Base-by-base conservation (phyloP, 176 grass and related monocot species). In the Triticum turgidum region DNA sequence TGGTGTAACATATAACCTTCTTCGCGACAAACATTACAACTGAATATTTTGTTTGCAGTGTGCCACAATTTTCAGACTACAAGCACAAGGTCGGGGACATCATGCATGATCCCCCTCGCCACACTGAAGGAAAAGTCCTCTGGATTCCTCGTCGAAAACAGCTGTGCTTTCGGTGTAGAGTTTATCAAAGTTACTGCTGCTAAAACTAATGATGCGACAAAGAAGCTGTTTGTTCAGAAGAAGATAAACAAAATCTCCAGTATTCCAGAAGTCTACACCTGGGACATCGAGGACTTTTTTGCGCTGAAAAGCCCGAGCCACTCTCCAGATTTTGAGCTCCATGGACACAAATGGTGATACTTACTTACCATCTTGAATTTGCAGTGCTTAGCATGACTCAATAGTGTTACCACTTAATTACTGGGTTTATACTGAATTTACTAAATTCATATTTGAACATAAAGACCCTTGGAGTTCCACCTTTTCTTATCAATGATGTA, bases 231-330 rank as follows among this genome's bases (percentile, higher is more conserved):
- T 68, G 87, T 85, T 6, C 68, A 80, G 34, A 81, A 89, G 25
- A 69, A 89, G 69, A 39, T 34, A 21, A 89, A 69, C 61, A 24
- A 69, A 45, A 12, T 51, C 34, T 80, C 66, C 58, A 74, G 10
- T 9, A 68, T 64, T n/a, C 44, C 61, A 20, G 25, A 69, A 27
- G 35, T 44, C 17, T 81, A 76, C 83, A 81, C 45, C 1, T 85
- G 88, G 88, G 21, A 81, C 34, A 85, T 89, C 4, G 61, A 81
- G 6, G 77, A 85, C 33, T 89, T 85, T 68, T 85, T 59, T 18
- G 24, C 42, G 3, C 71, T 89, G 20, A 85, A 85, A 14, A 85
- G 44, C 44, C 9, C 13, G 1, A 32, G 47, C 77, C 10, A 69
- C 61, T 86, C 70, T 73, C 61, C 77, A 8, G 70, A 69, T 70